Evolutionary conservation across 2,329 filamentous ascomycete species (phyloP).

Genomic region (Paraphoma chrysanthemicola): DNA sequence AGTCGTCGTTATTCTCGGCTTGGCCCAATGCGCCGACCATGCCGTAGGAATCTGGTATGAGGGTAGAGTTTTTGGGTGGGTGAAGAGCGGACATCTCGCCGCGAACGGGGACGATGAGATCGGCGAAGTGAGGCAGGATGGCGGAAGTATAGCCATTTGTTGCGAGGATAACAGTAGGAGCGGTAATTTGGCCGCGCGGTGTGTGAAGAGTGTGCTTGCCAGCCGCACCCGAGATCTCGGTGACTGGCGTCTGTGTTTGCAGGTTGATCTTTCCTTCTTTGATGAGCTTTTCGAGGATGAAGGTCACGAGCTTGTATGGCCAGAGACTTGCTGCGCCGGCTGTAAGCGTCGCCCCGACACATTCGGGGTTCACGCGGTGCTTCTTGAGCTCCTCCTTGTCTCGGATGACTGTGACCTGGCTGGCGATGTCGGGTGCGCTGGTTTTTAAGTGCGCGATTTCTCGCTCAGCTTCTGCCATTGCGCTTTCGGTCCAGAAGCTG

Average conservation of each 20-base stretch:
- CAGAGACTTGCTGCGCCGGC: conserved; percentile 72
- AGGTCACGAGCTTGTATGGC: conserved; percentile 85
- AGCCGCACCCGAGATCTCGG: conserved; percentile 35
- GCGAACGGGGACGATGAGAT: conserved; percentile 77
- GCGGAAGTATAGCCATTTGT: conserved; percentile 86
- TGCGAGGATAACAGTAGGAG: conserved; percentile 73
- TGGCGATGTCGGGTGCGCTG: conserved; percentile 64
- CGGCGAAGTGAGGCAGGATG: conserved; percentile 71
- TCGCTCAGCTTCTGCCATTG: conserved; percentile 60
- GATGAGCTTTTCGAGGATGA: conserved; percentile 69
- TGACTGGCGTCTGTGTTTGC: conserved; percentile 75
- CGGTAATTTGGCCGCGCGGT: conserved; percentile 68
- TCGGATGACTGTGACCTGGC: conserved; percentile 48
- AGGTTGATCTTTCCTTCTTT: conserved; percentile 67
- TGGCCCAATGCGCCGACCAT: conserved; percentile 63
- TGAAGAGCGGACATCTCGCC: conserved; percentile 74
- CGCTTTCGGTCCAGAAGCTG: conserved; percentile 63
- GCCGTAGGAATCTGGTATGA: conserved; percentile 67
- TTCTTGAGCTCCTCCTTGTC: conserved; percentile 55
- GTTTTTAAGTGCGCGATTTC: conserved; percentile 60
- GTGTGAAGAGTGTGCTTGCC: conserved; percentile 70
- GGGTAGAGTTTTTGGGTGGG: conserved; percentile 57
- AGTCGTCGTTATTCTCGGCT: conserved; percentile 67
- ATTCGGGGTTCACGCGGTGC: conserved; percentile 57
- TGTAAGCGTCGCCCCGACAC: conserved; percentile 70